phyloP scores from a whole-genome alignment of 495 filamentous ascomycete species.

The Pseudotulostoma volvatum region DNA sequence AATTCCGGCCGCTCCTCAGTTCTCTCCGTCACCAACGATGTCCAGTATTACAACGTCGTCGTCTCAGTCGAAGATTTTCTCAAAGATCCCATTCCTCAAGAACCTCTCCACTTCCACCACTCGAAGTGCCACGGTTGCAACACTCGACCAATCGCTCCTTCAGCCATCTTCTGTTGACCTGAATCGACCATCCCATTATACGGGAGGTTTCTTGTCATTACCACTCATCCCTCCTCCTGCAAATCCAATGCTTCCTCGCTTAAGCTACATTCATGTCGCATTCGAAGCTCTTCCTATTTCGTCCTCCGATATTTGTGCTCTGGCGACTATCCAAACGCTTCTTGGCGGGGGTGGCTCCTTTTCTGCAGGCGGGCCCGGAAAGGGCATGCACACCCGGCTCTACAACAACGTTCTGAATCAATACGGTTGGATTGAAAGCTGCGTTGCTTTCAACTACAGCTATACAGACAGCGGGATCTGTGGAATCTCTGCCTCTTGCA shows the following conservation, averaged over 20 bases:
- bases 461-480: slow-evolving; percentile 94
- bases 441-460: slow-evolving; percentile 88
- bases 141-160: slow-evolving; percentile 23
- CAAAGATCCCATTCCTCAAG: slow-evolving; percentile 85
- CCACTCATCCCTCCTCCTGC: slow-evolving; percentile 60
- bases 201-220: slow-evolving; percentile 77
- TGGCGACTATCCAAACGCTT: slow-evolving; percentile 91
- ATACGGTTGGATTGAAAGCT: slow-evolving; percentile 89
- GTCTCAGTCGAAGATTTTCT: slow-evolving; percentile 43
- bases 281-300: slow-evolving; percentile 91
- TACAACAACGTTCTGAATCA: slow-evolving; percentile 98
- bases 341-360: slow-evolving; percentile 94
- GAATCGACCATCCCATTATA: slow-evolving; percentile 62
- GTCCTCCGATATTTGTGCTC: slow-evolving; percentile 83
- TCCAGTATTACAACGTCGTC: slow-evolving; percentile 24
- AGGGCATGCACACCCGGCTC: slow-evolving; percentile 95
- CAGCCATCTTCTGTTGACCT: slow-evolving; percentile 39
- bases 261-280: slow-evolving; percentile 84
- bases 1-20: slow-evolving; percentile 25
- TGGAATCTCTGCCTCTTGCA: slow-evolving; percentile 77
- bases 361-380: slow-evolving; percentile 91
- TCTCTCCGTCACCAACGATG: slow-evolving; percentile 24
- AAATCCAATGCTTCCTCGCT: slow-evolving; percentile 60
- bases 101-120: slow-evolving; percentile 62
- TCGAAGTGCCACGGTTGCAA: slow-evolving; percentile 38